Evolutionary conservation across 78 protist species (phyloP).

Genomic region (Cavenderia fasciculata): DNA sequence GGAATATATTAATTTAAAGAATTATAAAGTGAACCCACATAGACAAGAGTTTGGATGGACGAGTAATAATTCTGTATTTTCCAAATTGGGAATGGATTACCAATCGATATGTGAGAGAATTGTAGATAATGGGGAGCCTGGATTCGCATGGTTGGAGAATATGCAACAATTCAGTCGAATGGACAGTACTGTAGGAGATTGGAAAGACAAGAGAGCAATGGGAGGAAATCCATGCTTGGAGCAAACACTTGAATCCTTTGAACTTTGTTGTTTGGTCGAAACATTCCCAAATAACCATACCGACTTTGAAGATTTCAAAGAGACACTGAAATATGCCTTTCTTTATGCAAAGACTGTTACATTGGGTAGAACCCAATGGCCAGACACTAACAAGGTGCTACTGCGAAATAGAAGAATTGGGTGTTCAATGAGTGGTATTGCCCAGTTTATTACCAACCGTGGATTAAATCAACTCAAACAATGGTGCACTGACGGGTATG

Average conservation of each 20-base stretch:
- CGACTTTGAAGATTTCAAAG: constrained; percentile 72
- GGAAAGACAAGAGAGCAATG: constrained; percentile 64
- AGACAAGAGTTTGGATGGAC: constrained; percentile 90
- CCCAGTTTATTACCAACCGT: constrained; percentile 80
- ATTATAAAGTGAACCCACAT: constrained; percentile 89
- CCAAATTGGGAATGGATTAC: constrained; percentile 92
- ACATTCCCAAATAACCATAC: constrained; percentile 90
- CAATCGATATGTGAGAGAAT: constrained; percentile 37
- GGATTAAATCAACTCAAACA: constrained; percentile 69
- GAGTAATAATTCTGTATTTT: constrained; percentile 88
- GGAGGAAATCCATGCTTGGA: constrained; percentile 96
- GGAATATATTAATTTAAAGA: constrained; percentile 89
- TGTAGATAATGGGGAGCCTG: constrained; percentile 94
- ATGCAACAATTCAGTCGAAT: constrained; percentile 89
- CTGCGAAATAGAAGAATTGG: constrained; percentile 92
- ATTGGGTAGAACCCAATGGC: constrained; percentile 92
- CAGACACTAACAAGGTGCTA: constrained; percentile 86
- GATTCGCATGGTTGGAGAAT: constrained; percentile 93
- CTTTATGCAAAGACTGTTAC: constrained; percentile 95
- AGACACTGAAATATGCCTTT: constrained; percentile 85
- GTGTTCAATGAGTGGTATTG: constrained; percentile 91
- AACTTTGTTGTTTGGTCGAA: constrained; percentile 93
- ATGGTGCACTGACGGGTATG: constrained; percentile 89
- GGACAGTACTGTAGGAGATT: constrained; percentile 38
- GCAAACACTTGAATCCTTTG: constrained; percentile 93